A percentile compares a stretch with the other conserved stretches of the same genome.
phyloP scores from a whole-genome alignment of 2,329 filamentous ascomycete genomes.

The Aspergillus latus region DNA sequence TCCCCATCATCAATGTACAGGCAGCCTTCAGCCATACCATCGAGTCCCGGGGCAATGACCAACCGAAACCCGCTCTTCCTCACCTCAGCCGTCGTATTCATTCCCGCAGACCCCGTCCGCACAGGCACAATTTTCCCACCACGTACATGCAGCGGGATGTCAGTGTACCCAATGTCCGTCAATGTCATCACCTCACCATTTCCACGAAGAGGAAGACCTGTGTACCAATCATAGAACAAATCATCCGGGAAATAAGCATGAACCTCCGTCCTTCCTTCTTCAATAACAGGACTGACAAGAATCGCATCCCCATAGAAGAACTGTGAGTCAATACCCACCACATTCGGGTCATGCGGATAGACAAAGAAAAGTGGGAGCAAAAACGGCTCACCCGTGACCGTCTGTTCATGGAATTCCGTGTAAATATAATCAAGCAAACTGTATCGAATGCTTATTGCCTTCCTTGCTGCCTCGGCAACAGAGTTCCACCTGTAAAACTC shows the following conservation, averaged over 20 bases:
- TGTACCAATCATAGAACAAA: constrained; percentile 62
- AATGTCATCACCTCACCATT: constrained; percentile 47
- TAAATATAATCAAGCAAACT: constrained; percentile 75
- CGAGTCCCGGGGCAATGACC: constrained; percentile 62
- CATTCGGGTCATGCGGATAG: constrained; percentile 60
- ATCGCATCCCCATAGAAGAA: constrained; percentile 62
- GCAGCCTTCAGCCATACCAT: constrained; percentile 57
- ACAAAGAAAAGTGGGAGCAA: constrained; percentile 71
- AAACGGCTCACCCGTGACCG: constrained; percentile 61
- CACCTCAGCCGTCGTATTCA: constrained; percentile 60
- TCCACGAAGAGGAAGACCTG: constrained; percentile 48
- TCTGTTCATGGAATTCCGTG: constrained; percentile 65
- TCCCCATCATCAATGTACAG: constrained; percentile 5
- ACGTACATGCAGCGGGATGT: constrained; percentile 63
- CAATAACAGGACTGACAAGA: constrained; percentile 57
- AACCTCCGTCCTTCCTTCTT: constrained; percentile 53
- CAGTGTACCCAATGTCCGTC: constrained; percentile 47
- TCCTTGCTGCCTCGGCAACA: constrained; percentile 64
- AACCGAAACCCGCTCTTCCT: constrained; percentile 67
- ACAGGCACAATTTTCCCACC: constrained; percentile 63
- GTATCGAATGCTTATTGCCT: constrained; percentile 71
- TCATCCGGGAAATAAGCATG: constrained; percentile 59
- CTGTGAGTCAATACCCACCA: constrained; percentile 54
- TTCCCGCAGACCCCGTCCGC: constrained; percentile 47
- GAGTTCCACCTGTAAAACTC: constrained; percentile 71